Evolutionary conservation across 192 early-diverging fungal species (phyloP).

Genomic region (Radiomyces spectabilis): DNA sequence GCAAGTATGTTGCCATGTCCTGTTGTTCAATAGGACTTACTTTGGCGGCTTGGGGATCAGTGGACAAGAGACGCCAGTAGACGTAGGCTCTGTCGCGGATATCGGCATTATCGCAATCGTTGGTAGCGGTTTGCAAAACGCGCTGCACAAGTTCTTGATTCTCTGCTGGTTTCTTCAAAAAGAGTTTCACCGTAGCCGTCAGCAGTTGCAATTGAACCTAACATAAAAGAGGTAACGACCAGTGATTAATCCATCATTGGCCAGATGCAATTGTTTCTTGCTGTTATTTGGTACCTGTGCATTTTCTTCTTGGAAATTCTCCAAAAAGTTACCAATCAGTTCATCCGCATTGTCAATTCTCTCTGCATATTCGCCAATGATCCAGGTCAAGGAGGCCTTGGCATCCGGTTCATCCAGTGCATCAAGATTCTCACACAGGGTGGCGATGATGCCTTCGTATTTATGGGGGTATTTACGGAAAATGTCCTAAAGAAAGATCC

Average conservation of each 20-base stretch:
- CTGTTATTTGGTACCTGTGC: slow-evolving; percentile 35
- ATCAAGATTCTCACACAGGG: slow-evolving; percentile 88
- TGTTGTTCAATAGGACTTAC: slow-evolving; percentile 17
- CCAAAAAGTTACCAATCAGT: slow-evolving; percentile 70
- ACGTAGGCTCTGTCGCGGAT: slow-evolving; percentile 94
- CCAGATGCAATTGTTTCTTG: slow-evolving; percentile 2
- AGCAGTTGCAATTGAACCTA: slow-evolving; percentile 89
- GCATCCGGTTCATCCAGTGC: slow-evolving; percentile 87
- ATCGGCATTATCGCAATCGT: slow-evolving; percentile 89
- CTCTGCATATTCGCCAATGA: slow-evolving; percentile 94
- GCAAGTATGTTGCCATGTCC: too few species aligned
- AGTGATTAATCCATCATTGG: too few species aligned
- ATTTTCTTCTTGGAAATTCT: slow-evolving; percentile 84
- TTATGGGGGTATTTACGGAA: slow-evolving; percentile 89
- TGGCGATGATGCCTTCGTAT: slow-evolving; percentile 80
- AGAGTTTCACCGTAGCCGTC: slow-evolving; percentile 87
- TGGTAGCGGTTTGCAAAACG: slow-evolving; percentile 82
- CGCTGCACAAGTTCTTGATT: slow-evolving; percentile 84
- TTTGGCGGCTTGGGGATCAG: slow-evolving; percentile 90
- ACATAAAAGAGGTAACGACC: neutral
- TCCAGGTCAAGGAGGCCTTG: slow-evolving; percentile 89
- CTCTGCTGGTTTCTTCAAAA: slow-evolving; percentile 82
- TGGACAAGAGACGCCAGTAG: slow-evolving; percentile 94
- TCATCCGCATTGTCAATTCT: slow-evolving; percentile 76
- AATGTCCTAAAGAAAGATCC: slow-evolving; percentile 54